Conservation (phyloP, 352 stramenopile genomes). For the Phytopythium helicoides region DNA sequence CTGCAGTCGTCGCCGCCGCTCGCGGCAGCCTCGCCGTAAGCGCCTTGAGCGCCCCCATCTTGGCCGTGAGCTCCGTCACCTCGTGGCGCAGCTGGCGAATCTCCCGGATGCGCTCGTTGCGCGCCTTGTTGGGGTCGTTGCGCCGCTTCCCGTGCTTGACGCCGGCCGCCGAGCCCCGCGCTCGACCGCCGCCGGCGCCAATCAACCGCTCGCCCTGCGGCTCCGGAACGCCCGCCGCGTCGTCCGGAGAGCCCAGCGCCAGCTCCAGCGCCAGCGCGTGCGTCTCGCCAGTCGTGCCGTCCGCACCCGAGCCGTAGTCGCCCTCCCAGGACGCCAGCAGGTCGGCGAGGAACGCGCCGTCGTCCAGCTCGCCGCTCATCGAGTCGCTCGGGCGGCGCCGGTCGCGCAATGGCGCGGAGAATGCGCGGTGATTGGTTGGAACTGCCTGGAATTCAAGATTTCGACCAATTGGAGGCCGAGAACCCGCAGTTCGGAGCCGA, state of each 20-base stretch:
- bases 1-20: background rate
- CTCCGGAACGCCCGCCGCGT: too few species aligned
- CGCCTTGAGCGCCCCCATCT: conserved; percentile 3
- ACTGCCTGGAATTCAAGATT: too few species aligned
- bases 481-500: too few species aligned
- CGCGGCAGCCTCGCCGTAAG: background rate
- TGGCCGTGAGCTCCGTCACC: background rate
- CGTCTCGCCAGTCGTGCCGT: background rate
- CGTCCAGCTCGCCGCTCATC: background rate
- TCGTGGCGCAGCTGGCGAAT: conserved; percentile 15
- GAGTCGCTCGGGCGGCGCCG: background rate
- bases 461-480: too few species aligned
- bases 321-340: background rate
- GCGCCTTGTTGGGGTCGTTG: conserved; percentile 9
- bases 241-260: background rate
- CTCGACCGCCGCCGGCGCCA: too few species aligned
- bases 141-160: background rate
- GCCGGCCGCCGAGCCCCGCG: too few species aligned
- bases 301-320: too few species aligned
- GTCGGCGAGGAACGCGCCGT: background rate
- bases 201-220: too few species aligned
- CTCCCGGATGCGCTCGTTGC: conserved; percentile 1
- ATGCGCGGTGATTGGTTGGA: too few species aligned
- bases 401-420: background rate
- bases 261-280: background rate